These are phyloP conservation scores for Akanthomyces dipterigenus DNA, from an alignment of 2,329 filamentous ascomycete species.

Conservation along the genomic window DNA sequence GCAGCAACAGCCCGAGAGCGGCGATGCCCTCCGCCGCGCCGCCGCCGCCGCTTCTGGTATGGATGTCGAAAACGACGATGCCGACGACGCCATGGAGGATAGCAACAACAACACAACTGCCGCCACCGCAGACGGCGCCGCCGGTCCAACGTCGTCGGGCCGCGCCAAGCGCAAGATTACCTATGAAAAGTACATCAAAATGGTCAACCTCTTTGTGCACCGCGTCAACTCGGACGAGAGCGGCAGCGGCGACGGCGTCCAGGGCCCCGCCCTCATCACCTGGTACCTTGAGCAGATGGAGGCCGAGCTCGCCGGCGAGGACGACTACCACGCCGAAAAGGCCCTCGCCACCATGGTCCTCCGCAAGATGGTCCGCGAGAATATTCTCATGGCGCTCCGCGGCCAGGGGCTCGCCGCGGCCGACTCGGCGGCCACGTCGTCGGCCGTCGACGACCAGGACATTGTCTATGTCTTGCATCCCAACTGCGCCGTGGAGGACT, in stretches of 20 bases:
- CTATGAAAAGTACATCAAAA: conserved; percentile 88
- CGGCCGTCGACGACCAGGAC: conserved; percentile 25
- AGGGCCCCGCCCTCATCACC: conserved; percentile 70
- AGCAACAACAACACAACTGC: not conserved
- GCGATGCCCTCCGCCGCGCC: conserved; percentile 36
- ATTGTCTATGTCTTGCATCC: conserved; percentile 87
- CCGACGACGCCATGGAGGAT: conserved; percentile 7
- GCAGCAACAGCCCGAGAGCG: conserved; percentile 35
- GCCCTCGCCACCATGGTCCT: conserved; percentile 75
- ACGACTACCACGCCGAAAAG: conserved; percentile 72
- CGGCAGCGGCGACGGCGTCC: conserved; percentile 70
- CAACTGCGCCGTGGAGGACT: conserved; percentile 77
- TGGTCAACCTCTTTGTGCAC: conserved; percentile 78
- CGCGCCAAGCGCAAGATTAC: conserved; percentile 77
- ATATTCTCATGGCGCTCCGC: conserved; percentile 76
- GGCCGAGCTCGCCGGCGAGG: conserved; percentile 69
- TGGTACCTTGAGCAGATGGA: conserved; percentile 95
- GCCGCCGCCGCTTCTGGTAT: conserved; percentile 35
- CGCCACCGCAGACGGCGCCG: conserved; percentile 16
- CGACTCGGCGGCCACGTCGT: conserved; percentile 36
- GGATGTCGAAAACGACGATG: conserved; percentile 39
- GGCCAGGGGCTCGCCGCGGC: conserved; percentile 50
- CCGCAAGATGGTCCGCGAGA: conserved; percentile 89
- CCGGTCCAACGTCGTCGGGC: conserved; percentile 27
- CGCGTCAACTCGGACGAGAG: conserved; percentile 79